Base-by-base conservation (phyloP, 2,329 filamentous ascomycete species). In the Penicillium sp. region DNA sequence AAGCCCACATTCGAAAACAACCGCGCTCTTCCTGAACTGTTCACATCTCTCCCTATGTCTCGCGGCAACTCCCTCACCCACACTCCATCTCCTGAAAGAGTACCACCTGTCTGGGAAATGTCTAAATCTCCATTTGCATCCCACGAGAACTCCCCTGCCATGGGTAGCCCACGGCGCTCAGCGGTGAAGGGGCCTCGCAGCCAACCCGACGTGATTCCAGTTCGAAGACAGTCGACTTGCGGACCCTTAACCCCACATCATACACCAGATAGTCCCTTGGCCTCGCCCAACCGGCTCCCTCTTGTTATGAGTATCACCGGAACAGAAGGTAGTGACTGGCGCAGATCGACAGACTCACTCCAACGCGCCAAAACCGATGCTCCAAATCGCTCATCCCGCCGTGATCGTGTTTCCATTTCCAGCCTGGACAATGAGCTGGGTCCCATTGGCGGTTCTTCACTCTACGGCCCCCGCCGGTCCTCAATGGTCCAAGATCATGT, bases 131-230 rank as follows among this genome's bases (percentile, higher is more conserved):
- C 56, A 16, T 72, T 69, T 1, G 65, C 69, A 7, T 60, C 39
- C 9, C 27, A 63, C 15, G 68, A 71, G 41, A 70, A 71, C 46
- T 57, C 60, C 2, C 55, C 65, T 5, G 53, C 48, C 21, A 62
- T 60, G 19, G 66, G 68, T 11, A 72, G 72, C 40, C 71, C 70
- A 31, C 71, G 71, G 16, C 67, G 71, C 2, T 66, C 72, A 10
- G 61, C 58, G 1, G 67, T 74, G 10, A 74, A 70, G 46, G 72
- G 72, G 1, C 72, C 72, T 15, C 71, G 72, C 31, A 70, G 25
- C 29, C 72, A 72, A 53, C 72, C 71, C 16, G 36, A 23, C 0
- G 53, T 38, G 4, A 62, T 52, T n/a, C 41, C 62, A 27, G 43
- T 53, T 23, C 64, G 65, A 19, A 69, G 63, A 36, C 70, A 60